phyloP scores from a whole-genome alignment of 164 flowering plant species.

The Sedum album region DNA sequence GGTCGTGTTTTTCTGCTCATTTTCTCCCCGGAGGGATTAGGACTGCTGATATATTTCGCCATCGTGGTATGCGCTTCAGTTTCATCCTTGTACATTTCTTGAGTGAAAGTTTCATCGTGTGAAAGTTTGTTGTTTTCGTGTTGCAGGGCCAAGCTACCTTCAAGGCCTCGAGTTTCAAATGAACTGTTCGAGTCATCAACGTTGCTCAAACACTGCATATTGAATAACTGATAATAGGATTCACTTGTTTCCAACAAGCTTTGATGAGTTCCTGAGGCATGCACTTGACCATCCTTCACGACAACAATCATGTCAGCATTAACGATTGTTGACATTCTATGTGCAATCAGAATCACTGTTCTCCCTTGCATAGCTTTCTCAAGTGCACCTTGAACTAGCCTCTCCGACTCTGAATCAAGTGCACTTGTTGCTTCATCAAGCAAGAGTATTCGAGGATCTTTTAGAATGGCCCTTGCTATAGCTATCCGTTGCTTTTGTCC shows the following conservation, averaged over 20 bases:
- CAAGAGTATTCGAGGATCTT: slow-evolving; percentile 64
- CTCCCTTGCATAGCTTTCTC: slow-evolving; percentile 64
- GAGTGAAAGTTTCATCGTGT: not conserved
- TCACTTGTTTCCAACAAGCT: slow-evolving; percentile 39
- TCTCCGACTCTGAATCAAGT: slow-evolving; percentile 74
- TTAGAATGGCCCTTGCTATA: slow-evolving; percentile 73
- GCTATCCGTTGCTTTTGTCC: slow-evolving; percentile 83
- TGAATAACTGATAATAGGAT: slow-evolving; percentile 36
- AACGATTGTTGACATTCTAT: slow-evolving; percentile 56
- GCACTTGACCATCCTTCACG: slow-evolving; percentile 49
- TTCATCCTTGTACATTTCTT: slow-evolving; percentile 13
- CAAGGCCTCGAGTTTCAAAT: not conserved
- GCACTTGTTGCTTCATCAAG: slow-evolving; percentile 91
- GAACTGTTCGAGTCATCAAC: slow-evolving; percentile 13
- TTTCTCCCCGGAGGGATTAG: slow-evolving; percentile 14
- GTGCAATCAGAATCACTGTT: slow-evolving; percentile 62
- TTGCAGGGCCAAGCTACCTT: not conserved
- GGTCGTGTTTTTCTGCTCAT: slow-evolving; percentile 4
- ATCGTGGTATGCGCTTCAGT: slow-evolving; percentile 11
- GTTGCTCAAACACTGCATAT: slow-evolving; percentile 38
- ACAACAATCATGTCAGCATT: slow-evolving; percentile 60
- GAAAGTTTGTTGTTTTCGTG: not conserved
- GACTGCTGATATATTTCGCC: no score
- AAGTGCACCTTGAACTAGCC: slow-evolving; percentile 72
- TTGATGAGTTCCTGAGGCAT: slow-evolving; percentile 43